A percentile compares a stretch with the other conserved stretches of the same genome.
Evolutionary conservation across 2,329 filamentous ascomycete genomes (phyloP).

Genomic region (Diaporthe citri): DNA sequence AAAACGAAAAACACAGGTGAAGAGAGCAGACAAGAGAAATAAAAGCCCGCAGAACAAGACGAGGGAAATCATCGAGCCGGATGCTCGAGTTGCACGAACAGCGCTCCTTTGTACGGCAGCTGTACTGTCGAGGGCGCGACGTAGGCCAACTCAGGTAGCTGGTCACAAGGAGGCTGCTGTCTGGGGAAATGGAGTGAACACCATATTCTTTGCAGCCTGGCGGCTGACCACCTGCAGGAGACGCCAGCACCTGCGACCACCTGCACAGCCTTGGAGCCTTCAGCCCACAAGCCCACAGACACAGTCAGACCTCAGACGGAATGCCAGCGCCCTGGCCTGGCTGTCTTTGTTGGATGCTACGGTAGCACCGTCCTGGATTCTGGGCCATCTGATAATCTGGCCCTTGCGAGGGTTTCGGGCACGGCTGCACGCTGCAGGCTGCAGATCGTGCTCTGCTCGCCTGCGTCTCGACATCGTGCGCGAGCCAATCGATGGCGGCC

Average conservation of each 20-base stretch:
- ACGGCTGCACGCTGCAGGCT: constrained; percentile 13
- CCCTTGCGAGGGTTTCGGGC: neutral
- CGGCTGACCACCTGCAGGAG: constrained; percentile 22
- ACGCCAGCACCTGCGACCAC: neutral
- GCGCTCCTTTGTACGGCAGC: constrained; percentile 12
- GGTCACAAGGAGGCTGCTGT: constrained; percentile 26
- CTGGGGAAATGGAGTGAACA: constrained; percentile 32
- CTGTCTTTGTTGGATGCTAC: neutral
- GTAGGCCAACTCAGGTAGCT: neutral
- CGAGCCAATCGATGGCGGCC: neutral
- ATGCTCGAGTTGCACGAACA: neutral
- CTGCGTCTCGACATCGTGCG: neutral
- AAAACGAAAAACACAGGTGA: neutral
- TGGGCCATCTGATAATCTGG: neutral
- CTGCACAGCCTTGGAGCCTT: neutral
- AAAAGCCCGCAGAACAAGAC: constrained; percentile 11
- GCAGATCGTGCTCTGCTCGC: constrained; percentile 22
- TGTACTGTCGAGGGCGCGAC: neutral
- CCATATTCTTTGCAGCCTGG: constrained; percentile 28
- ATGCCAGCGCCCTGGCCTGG: neutral
- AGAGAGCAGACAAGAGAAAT: neutral
- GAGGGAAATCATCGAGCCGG: neutral
- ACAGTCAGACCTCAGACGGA: neutral
- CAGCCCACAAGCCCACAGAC: neutral
- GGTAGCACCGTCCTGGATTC: neutral